Evolutionary conservation across 2,329 filamentous ascomycete genomes (phyloP).

Genomic region (Podosphaera fusca): DNA sequence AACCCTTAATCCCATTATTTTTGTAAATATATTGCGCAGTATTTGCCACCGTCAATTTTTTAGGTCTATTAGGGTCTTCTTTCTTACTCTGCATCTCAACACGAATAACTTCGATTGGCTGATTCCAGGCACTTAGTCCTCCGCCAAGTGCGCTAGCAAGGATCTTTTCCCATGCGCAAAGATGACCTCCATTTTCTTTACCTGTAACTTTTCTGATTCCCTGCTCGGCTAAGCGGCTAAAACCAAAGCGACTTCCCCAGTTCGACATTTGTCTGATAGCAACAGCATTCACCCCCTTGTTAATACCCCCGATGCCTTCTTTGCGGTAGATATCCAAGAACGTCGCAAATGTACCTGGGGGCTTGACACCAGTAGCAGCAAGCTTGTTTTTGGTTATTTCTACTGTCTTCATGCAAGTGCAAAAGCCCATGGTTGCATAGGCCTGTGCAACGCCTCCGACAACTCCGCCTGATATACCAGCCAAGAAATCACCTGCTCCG

Average conservation of each 20-base stretch:
- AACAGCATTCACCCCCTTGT: conserved; percentile 95
- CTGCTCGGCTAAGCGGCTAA: conserved; percentile 74
- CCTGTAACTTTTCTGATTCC: conserved; percentile 57
- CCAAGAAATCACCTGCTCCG: conserved; percentile 68
- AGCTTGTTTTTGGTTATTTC: conserved; percentile 98
- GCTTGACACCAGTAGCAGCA: conserved; percentile 58
- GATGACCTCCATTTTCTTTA: conserved; percentile 61
- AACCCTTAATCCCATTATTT: conserved; percentile 67
- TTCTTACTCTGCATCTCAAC: conserved; percentile 99
- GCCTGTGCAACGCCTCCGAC: conserved; percentile 88
- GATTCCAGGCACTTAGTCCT: conserved; percentile 94
- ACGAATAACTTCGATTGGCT: conserved; percentile 97
- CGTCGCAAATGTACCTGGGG: conserved; percentile 75
- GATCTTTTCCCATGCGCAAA: conserved; percentile 69
- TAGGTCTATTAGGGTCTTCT: conserved; percentile 87
- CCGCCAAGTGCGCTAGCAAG: conserved; percentile 68
- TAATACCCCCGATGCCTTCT: conserved; percentile 88
- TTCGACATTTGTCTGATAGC: conserved; percentile 98
- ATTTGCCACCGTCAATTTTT: conserved; percentile 95
- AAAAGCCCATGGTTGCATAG: conserved; percentile 99
- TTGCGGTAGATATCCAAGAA: conserved; percentile 94
- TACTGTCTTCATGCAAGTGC: conserved; percentile 99
- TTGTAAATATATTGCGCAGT: conserved; percentile 71
- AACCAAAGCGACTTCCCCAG: conserved; percentile 91
- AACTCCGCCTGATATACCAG: conserved; percentile 80